Evolutionary conservation across 306 rosid species (phyloP), one percentile per base, ranked within the genome.

Genomic region (Betula pendula): DNA sequence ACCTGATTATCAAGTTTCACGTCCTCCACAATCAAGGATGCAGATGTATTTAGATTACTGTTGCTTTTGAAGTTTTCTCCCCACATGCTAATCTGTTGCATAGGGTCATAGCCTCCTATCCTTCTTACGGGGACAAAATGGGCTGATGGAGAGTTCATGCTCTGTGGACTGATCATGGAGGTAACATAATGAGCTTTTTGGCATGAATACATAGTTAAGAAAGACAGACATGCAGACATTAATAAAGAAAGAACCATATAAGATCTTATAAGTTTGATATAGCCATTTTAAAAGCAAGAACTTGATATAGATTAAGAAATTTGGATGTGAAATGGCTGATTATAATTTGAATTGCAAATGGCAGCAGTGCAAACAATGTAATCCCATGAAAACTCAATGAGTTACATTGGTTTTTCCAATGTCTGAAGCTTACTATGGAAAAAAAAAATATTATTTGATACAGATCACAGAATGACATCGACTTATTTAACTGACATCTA

Each of bases 51-150:
- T 60, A 87, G 74, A 81, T 75, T 85, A 77, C 85, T 86, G 74
- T 80, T 84, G 71, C 49, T 78, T 74, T 70, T 84, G 79, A 89
- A 95, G 79, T 80, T 85, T 82, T 92, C 97, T 48, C 86, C 96
- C 98, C 98, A 95, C 88, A 82, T 85, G 83, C 83, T 80, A 88
- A 92, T 80, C 80, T 85, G 97, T 81, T 92, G 89, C 38, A 92
- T 84, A 70, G 98, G 96, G 81, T 95, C 96, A 77, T 90, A 95
- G 4, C 84, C 81, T 52, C 83, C 84, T 90, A 92, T 87, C 85
- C 91, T 90, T 73, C 90, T 87, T 24, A 88, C 38, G 77, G 87
- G 75, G 80, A 90, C 89, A 85, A 88, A 90, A 66, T 88, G 91
- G 40, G 93, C 76, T 22, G 91, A 81, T 72, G 93, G 65, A 45